phyloP scores from a whole-genome alignment of 2,329 filamentous ascomycete genomes.

The Myriangium duriaei region DNA sequence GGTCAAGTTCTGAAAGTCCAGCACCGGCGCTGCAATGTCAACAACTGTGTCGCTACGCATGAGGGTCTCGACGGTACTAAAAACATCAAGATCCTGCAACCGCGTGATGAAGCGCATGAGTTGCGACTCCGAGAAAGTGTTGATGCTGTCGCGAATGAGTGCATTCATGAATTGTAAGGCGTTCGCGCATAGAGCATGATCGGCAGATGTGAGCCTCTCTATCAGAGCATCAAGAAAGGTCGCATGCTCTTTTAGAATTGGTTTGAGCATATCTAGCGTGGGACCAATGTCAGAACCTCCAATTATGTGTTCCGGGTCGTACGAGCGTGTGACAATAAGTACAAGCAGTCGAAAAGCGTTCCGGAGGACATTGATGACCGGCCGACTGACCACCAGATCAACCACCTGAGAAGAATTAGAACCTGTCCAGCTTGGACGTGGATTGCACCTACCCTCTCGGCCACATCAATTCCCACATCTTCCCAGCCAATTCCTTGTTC shows the following conservation, averaged over 20 bases:
- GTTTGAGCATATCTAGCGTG: constrained; percentile 60
- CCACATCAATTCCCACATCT: constrained; percentile 61
- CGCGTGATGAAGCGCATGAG: constrained; percentile 94
- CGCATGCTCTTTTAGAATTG: constrained; percentile 78
- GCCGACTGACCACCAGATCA: constrained; percentile 86
- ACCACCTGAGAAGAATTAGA: too few species aligned
- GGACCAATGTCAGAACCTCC: constrained; percentile 5
- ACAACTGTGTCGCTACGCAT: constrained; percentile 92
- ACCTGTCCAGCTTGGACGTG: constrained; percentile 1
- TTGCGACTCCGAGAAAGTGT: constrained; percentile 63
- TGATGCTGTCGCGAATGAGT: constrained; percentile 81
- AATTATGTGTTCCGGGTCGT: constrained; percentile 11
- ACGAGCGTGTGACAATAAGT: constrained; percentile 78
- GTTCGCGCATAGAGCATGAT: constrained; percentile 91
- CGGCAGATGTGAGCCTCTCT: constrained; percentile 78
- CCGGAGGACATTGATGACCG: constrained; percentile 90
- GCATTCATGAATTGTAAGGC: constrained; percentile 92
- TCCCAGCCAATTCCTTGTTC: constrained; percentile 99
- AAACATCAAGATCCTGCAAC: constrained; percentile 83
- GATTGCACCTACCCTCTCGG: constrained; percentile 45
- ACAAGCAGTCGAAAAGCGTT: constrained; percentile 96
- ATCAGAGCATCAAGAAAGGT: constrained; percentile 93
- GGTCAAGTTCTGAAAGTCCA: constrained; percentile 87
- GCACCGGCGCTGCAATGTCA: constrained; percentile 74
- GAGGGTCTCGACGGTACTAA: constrained; percentile 75